phyloP scores from a whole-genome alignment of 2,329 filamentous ascomycete species.

The Cladorrhinum sp. region DNA sequence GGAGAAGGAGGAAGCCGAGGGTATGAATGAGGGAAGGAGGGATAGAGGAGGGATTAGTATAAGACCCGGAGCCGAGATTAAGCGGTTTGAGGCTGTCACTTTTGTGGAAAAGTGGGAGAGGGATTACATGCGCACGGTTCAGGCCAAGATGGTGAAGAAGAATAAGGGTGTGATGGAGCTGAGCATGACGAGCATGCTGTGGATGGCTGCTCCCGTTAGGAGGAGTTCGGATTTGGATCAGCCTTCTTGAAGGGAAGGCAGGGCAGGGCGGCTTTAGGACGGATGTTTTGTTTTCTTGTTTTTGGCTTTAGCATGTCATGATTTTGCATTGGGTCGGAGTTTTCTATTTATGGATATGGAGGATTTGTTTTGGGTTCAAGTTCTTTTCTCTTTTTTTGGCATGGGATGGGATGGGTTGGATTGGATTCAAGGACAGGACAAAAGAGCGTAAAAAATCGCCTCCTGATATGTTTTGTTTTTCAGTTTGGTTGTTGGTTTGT shows the following conservation, averaged over 20 bases:
- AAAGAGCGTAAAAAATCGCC: no score
- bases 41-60: neutral
- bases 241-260: conserved; percentile 5
- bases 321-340: no score
- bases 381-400: no score
- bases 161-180: conserved; percentile 23
- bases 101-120: conserved; percentile 26
- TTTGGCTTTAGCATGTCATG: no score
- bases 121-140: conserved; percentile 23
- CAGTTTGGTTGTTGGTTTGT: no score
- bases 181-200: conserved; percentile 22
- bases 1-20: conserved; percentile 5
- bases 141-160: conserved; percentile 18
- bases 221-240: conserved; percentile 11
- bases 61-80: conserved; percentile 5
- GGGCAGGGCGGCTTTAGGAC: no score
- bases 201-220: conserved; percentile 10
- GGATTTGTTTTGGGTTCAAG: no score
- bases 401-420: no score
- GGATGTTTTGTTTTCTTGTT: no score
- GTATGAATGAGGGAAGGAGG: neutral
- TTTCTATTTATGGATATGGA: no score
- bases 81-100: conserved; percentile 11
- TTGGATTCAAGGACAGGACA: no score
- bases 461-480: no score